These are phyloP conservation scores for Magnaporthiopsis rhizophila DNA, from an alignment of 2,329 filamentous ascomycete genomes.

Conservation along the genomic window DNA sequence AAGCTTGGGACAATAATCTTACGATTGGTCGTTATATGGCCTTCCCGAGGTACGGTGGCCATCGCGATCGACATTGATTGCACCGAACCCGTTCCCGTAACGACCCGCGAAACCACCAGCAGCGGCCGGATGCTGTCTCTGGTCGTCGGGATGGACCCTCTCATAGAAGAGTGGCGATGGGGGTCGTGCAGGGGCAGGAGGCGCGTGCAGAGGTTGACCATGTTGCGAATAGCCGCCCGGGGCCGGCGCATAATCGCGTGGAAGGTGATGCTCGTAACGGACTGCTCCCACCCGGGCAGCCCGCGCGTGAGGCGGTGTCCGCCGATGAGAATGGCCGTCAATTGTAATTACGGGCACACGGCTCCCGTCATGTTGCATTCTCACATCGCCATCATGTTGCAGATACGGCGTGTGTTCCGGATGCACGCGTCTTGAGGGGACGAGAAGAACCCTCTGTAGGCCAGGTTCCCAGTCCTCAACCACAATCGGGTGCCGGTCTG, in stretches of 20 bases:
- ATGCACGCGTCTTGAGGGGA: neutral
- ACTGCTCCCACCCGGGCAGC: neutral
- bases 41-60: neutral
- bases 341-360: neutral
- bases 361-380: neutral
- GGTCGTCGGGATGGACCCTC: neutral
- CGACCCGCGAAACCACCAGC: neutral
- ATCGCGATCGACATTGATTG: neutral
- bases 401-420: neutral
- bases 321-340: neutral
- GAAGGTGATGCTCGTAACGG: neutral
- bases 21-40: neutral
- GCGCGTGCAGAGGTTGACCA: no score
- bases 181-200: neutral
- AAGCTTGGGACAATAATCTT: neutral
- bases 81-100: neutral
- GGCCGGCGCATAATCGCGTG: neutral
- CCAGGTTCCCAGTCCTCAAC: slow-evolving; percentile 8
- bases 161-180: neutral
- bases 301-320: neutral
- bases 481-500: slow-evolving; percentile 8
- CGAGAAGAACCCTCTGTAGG: neutral
- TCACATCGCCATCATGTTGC: neutral
- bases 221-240: neutral
- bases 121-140: neutral